Base-by-base conservation (phyloP, 2,329 filamentous ascomycete genomes). In the Phaeomoniella chlamydospora region DNA sequence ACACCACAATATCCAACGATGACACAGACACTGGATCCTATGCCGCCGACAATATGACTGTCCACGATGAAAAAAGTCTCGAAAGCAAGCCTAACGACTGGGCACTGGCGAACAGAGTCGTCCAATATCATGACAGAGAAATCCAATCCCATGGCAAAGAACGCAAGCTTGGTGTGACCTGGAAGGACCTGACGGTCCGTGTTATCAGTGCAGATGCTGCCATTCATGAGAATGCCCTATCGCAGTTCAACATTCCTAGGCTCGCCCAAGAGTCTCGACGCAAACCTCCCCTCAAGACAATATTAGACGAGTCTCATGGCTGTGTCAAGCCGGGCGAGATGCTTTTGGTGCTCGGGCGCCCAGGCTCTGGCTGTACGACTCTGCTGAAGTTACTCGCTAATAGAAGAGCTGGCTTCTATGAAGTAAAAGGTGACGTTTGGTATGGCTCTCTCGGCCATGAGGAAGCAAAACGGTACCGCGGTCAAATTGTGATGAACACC, bases 281-380 rank as follows among this genome's bases (percentile, higher is more conserved):
- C 31, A 74, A 71, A 45, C 65, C 69, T 0, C 70, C 75, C 0
- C 53, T 78, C 13, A 72, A 69, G 43, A 77, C 74, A 0, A 77
- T 85, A 34, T 55, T 85, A 15, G 66, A 79, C 36, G 64, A 70
- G 43, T 72, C 67, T 37, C 70, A 75, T 49, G 78, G 78, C 12
- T 80, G 74, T 44, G 72, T 83, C 36, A 77, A 77, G 50, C 77
- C 77, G 0, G 79, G 77, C 13, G 77, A 81, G 55, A 80, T 81
- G 77, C 55, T 81, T 1, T 58, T 82, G 0, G 77, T 82, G 0
- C 61, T 83, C 0, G 78, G 78, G 3, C 65, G 77, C 0, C 78
- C 78, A 0, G 79, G 77, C 0, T 66, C 74, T 4, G 77, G 78
- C 18, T 84, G 80, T 50, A 81, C 77, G 0, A 79, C 77, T 0